Evolutionary conservation across 805 yeast genomes (phyloP).

Genomic region (Lachancea thermotolerans): DNA sequence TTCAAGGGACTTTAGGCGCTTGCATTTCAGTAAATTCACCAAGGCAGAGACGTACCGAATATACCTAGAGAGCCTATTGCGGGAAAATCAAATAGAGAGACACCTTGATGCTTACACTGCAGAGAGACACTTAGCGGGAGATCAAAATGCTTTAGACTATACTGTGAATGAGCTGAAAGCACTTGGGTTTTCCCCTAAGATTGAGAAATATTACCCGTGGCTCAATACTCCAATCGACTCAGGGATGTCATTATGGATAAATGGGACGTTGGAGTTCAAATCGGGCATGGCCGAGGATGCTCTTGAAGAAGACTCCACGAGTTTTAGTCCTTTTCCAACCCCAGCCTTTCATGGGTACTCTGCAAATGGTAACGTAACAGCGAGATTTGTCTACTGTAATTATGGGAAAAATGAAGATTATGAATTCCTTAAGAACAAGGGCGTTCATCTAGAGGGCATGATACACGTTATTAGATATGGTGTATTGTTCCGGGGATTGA

Average conservation of each 20-base stretch:
- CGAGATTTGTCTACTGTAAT: slow-evolving; percentile 51
- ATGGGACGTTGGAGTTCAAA: slow-evolving; percentile 36
- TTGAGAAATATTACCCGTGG: slow-evolving; percentile 53
- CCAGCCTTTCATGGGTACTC: slow-evolving; percentile 61
- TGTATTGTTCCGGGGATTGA: slow-evolving; percentile 43
- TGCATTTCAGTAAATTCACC: slow-evolving; percentile 61
- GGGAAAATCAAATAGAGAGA: slow-evolving; percentile 29
- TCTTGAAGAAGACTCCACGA: slow-evolving; percentile 36
- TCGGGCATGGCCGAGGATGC: slow-evolving; percentile 48
- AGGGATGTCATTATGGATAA: slow-evolving; percentile 30
- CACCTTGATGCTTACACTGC: slow-evolving; percentile 24
- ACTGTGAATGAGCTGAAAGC: slow-evolving; percentile 44
- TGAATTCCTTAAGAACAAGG: slow-evolving; percentile 31
- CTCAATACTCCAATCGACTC: slow-evolving; percentile 46
- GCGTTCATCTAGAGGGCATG: slow-evolving; percentile 44
- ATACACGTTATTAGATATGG: slow-evolving; percentile 56
- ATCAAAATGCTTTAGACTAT: slow-evolving; percentile 40
- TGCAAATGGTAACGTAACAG: slow-evolving; percentile 53
- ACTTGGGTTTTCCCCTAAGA: slow-evolving; percentile 43
- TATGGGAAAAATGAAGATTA: slow-evolving; percentile 57
- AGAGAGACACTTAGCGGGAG: slow-evolving; percentile 36
- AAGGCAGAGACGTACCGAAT: slow-evolving; percentile 63
- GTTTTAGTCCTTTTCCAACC: slow-evolving; percentile 33
- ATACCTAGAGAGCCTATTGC: slow-evolving; percentile 39
- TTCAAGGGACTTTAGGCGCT: slow-evolving; percentile 69